Evolutionary conservation across 306 rosid species (phyloP), one percentile per base, ranked within the genome.

Genomic region (Luffa acutangula): DNA sequence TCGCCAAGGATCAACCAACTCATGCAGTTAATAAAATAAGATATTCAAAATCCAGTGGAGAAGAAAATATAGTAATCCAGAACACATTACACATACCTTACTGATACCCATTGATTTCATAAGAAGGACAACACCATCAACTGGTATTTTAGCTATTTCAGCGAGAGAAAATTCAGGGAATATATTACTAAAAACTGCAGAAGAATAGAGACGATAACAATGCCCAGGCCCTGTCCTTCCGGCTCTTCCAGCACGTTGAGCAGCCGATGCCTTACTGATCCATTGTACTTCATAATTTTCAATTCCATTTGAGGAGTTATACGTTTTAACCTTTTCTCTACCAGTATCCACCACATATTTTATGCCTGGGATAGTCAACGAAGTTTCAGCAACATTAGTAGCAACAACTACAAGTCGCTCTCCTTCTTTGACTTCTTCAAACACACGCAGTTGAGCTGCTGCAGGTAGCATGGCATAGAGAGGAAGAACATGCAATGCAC

Each of bases 341-440:
- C 98, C 98, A 8, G 97, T 91, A 79, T 95, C 97, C 60, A 92
- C 93, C 65, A 95, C 95, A 79, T 92, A 95, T 88, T 89, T 94
- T 82, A 95, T 83, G 45, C 98, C 95, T 69, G 97, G 97, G 78
- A 95, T 95, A 34, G 97, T 95, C 79, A 95, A 78, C 43, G 98
- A 95, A 76, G 98, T 95, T 88, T 95, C 98, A n/a, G 98, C 98
- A 81, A 95, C 98, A 87, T 95, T 95, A 14, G 97, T 92, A 59
- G 97, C 97, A 78, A 95, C 87, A 64, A 92, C 97, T 78, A 95
- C 85, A 53, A 95, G 97, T 56, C 98, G 86, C 71, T 89, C 90
- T 77, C 91, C 97, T 77, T 91, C 93, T 83, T 86, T 85, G 43
- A 91, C 91, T 76, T 76, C 89, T 77, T 90, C 93, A 81, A 95